Base-by-base conservation (phyloP, 345 rosid genomes). In the Kandelia obovata region DNA sequence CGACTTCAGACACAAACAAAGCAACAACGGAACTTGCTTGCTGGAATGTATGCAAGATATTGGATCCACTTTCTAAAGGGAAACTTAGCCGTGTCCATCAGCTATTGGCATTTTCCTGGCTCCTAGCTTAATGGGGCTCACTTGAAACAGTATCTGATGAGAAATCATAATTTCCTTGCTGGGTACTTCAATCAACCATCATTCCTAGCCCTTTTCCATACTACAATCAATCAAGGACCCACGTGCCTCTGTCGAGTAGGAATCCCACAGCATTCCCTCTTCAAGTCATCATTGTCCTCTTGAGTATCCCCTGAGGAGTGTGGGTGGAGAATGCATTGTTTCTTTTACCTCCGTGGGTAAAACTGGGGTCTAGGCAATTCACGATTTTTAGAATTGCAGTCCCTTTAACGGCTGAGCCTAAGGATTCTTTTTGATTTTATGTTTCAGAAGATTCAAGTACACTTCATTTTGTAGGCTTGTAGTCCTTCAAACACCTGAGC, bases 211-310 rank as follows among this genome's bases (percentile, higher is more conserved):
- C 23, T 39, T 60, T 49, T 65, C 72, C 61, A 68, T 51, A 70
- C 37, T 28, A 67, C 66, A 70, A 71, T 69, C 72, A 71, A 73
- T 39, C 57, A 66, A 65, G 55, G 73, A 53, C 53, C 82, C 80
- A 83, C 49, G 79, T 83, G 86, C 53, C 60, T 62, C 30, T 75
- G 78, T 58, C 78, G 67, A 79, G 70, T 47, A 28, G 67, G 80
- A 69, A 74, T 62, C 71, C 25, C 65, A 30, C 73, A 64, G 43
- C 17, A n/a, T 26, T 61, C 62, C 61, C 27, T 47, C 28, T 70
- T 70, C 66, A 47, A 64, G 73, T 75, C 65, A 71, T 71, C 64
- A 59, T 73, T 75, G 65, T 53, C 70, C 74, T 58, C 58, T 10
- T 8, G 56, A 49, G 69, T 60, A 75, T 65, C 58, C 65, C 28